phyloP scores from a whole-genome alignment of 2,329 filamentous ascomycete genomes.

The Sodiomyces alkalinus region DNA sequence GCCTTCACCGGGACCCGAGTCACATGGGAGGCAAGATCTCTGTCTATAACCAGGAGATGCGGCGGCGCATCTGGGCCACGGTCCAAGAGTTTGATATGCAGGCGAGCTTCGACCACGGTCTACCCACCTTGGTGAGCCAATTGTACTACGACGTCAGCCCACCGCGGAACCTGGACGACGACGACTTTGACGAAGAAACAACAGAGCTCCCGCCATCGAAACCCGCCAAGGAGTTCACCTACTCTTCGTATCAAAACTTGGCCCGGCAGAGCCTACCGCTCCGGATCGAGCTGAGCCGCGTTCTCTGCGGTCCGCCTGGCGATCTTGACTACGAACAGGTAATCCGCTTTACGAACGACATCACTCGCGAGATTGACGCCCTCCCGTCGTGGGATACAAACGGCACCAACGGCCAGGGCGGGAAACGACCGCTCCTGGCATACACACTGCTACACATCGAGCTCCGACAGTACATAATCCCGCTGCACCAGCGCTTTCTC shows the following conservation, averaged over 20 bases:
- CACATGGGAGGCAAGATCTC: slow-evolving; percentile 38
- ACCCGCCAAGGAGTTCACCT: slow-evolving; percentile 38
- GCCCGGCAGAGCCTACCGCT: slow-evolving; percentile 39
- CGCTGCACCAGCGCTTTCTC: slow-evolving; percentile 44
- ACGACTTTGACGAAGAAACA: slow-evolving; percentile 39
- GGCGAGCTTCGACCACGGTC: slow-evolving; percentile 43
- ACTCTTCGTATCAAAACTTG: slow-evolving; percentile 42
- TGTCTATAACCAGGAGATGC: slow-evolving; percentile 47
- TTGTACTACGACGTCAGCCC: slow-evolving; percentile 39
- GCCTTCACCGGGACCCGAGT: slow-evolving; percentile 43
- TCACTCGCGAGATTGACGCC: slow-evolving; percentile 44
- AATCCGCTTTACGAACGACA: slow-evolving; percentile 44
- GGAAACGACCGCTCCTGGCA: slow-evolving; percentile 40
- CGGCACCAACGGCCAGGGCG: slow-evolving; percentile 18
- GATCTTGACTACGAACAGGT: slow-evolving; percentile 47
- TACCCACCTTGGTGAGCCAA: slow-evolving; percentile 42
- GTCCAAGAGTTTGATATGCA: slow-evolving; percentile 48
- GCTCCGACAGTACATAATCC: slow-evolving; percentile 45
- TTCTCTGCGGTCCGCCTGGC: slow-evolving; percentile 37
- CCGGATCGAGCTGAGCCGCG: slow-evolving; percentile 39
- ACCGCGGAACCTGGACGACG: slow-evolving; percentile 42
- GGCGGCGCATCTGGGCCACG: slow-evolving; percentile 43
- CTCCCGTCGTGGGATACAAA: slow-evolving; percentile 38
- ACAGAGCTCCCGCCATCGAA: slow-evolving; percentile 34
- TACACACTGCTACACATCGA: slow-evolving; percentile 47